Conservation (phyloP, 352 stramenopile species). For the Pythium inflatum region DNA sequence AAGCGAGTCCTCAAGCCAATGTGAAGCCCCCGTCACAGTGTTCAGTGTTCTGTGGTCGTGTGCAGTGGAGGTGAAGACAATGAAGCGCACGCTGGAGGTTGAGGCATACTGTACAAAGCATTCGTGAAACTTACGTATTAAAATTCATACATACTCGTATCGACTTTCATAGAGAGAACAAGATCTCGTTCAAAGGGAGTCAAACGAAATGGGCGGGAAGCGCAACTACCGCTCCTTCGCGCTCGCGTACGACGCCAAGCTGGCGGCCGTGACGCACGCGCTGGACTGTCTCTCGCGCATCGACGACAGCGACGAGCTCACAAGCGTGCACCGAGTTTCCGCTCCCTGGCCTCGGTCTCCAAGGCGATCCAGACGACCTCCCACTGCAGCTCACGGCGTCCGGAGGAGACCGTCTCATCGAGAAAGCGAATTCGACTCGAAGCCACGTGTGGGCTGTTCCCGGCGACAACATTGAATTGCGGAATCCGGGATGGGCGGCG, state of each 20-base stretch:
- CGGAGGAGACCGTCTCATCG: background rate
- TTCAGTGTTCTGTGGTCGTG: too few relatives aligned
- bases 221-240: background rate
- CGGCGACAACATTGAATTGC: background rate
- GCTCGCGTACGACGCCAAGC: background rate
- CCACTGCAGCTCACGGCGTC: background rate
- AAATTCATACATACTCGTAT: background rate
- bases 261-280: background rate
- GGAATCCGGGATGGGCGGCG: background rate
- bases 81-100: background rate
- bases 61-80: too few relatives aligned
- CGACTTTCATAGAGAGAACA: background rate
- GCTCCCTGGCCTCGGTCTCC: background rate
- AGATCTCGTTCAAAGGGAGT: background rate
- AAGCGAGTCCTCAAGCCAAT: too few relatives aligned
- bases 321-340: background rate
- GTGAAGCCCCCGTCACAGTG: too few relatives aligned
- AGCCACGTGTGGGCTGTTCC: background rate
- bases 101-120: background rate
- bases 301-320: background rate
- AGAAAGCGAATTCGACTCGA: background rate
- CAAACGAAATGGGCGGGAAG: background rate
- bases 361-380: background rate
- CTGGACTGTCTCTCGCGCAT: background rate
- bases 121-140: background rate